phyloP scores from a whole-genome alignment of 1,284 basidiomycete genomes.

The Sporisorium reilianum region DNA sequence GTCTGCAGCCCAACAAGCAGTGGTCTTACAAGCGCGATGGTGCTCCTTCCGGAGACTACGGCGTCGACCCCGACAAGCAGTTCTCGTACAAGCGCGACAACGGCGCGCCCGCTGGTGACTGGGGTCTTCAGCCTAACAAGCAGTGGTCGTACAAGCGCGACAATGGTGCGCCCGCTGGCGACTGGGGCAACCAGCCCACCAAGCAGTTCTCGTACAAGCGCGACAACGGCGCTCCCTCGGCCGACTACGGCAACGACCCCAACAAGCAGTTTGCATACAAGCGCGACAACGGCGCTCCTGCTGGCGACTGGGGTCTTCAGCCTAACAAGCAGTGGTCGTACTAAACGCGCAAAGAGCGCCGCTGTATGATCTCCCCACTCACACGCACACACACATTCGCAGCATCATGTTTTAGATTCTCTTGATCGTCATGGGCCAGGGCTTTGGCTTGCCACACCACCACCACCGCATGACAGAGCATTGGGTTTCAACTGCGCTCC shows the following conservation, averaged over 20 bases:
- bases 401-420: background rate
- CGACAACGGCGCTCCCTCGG: constrained; percentile 18
- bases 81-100: constrained; percentile 28
- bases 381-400: no score
- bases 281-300: constrained; percentile 25
- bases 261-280: constrained; percentile 20
- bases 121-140: constrained; percentile 15
- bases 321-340: constrained; percentile 13
- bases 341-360: constrained; percentile 10
- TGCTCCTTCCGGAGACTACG: constrained; percentile 20
- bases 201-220: constrained; percentile 27
- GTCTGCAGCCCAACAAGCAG: constrained; percentile 17
- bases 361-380: no score
- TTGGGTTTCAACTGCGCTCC: no score
- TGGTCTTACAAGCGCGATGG: constrained; percentile 26
- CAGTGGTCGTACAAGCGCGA: constrained; percentile 35
- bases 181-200: constrained; percentile 19
- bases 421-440: background rate
- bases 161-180: constrained; percentile 16
- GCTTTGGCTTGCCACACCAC: no score
- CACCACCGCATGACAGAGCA: no score
- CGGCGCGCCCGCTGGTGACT: constrained; percentile 23
- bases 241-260: constrained; percentile 12
- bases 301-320: constrained; percentile 24
- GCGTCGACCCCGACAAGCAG: constrained; percentile 16